Evolutionary conservation across 2,329 filamentous ascomycete genomes (phyloP).

Genomic region (Aplosporella prunicola): DNA sequence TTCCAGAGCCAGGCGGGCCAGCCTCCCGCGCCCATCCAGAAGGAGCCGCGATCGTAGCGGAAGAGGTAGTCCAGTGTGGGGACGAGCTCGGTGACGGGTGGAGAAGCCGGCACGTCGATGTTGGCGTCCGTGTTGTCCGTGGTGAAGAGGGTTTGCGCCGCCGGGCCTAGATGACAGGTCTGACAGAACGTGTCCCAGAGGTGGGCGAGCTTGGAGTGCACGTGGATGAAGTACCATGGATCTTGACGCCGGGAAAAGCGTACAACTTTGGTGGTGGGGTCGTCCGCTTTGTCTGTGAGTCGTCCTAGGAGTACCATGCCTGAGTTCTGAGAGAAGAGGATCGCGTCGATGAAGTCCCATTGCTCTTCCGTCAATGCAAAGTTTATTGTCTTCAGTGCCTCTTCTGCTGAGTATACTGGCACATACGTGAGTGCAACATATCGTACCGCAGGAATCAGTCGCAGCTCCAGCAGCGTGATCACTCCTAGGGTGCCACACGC

Average conservation of each 20-base stretch:
- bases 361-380: constrained; percentile 27
- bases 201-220: constrained; percentile 28
- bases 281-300: constrained; percentile 23
- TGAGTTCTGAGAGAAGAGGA: constrained; percentile 36
- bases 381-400: constrained; percentile 35
- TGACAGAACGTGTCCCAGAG: constrained; percentile 27
- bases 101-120: constrained; percentile 10
- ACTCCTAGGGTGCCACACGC: constrained; percentile 60
- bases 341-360: constrained; percentile 42
- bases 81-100: constrained; percentile 44
- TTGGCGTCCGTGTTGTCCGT: background rate
- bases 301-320: constrained; percentile 38
- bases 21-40: constrained; percentile 58
- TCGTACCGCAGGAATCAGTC: constrained; percentile 36
- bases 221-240: constrained; percentile 44
- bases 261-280: constrained; percentile 12
- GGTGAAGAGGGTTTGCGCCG: background rate
- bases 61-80: constrained; percentile 60
- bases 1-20: constrained; percentile 60
- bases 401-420: constrained; percentile 31
- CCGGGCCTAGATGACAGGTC: background rate
- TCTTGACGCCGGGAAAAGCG: constrained; percentile 36
- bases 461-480: constrained; percentile 47
- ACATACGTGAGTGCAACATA: constrained; percentile 43
- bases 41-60: constrained; percentile 59